phyloP scores from a whole-genome alignment of 352 stramenopile genomes.

The Phytophthora lateralis region DNA sequence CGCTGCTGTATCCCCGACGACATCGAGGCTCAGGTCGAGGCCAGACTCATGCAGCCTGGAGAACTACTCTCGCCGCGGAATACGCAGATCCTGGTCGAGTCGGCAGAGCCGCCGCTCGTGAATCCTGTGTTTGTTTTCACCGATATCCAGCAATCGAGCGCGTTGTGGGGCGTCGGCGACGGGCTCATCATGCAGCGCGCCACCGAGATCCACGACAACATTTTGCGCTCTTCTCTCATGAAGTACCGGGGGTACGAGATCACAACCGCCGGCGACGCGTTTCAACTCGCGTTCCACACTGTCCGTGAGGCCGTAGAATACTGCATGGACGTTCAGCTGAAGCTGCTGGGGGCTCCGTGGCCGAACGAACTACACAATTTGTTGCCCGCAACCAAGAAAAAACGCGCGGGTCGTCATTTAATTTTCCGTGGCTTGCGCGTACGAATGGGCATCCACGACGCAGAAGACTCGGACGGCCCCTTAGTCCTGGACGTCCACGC shows the following conservation, averaged over 20 bases:
- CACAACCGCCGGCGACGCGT: constrained; percentile 55
- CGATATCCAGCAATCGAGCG: constrained; percentile 65
- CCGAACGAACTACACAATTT: constrained; percentile 44
- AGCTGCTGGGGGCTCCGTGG: constrained; percentile 47
- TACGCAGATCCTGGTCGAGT: constrained; percentile 32
- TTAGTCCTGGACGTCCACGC: constrained; percentile 46
- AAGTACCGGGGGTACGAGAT: constrained; percentile 65
- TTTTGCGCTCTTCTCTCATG: constrained; percentile 42
- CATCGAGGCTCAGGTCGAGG: constrained; percentile 41
- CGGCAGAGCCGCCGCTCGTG: constrained; percentile 37
- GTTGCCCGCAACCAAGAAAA: constrained; percentile 42
- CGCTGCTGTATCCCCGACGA: constrained; percentile 43
- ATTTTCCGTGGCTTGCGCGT: constrained; percentile 54
- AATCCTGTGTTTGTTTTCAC: constrained; percentile 70
- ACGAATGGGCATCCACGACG: constrained; percentile 65
- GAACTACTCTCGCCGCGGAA: constrained; percentile 35
- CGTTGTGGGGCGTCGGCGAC: constrained; percentile 46
- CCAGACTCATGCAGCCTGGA: constrained; percentile 35
- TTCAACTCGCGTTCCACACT: constrained; percentile 65
- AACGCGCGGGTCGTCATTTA: constrained; percentile 35
- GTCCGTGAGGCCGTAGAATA: constrained; percentile 59
- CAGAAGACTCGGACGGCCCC: constrained; percentile 34
- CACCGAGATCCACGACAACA: constrained; percentile 60
- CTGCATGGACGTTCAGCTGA: constrained; percentile 53
- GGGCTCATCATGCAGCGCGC: constrained; percentile 51